Percentiles rank a stretch among this genome's conserved stretches.
These are phyloP conservation scores for Euphorbia tirucalli DNA, from an alignment of 345 rosid genomes.

Conservation along the genomic window DNA sequence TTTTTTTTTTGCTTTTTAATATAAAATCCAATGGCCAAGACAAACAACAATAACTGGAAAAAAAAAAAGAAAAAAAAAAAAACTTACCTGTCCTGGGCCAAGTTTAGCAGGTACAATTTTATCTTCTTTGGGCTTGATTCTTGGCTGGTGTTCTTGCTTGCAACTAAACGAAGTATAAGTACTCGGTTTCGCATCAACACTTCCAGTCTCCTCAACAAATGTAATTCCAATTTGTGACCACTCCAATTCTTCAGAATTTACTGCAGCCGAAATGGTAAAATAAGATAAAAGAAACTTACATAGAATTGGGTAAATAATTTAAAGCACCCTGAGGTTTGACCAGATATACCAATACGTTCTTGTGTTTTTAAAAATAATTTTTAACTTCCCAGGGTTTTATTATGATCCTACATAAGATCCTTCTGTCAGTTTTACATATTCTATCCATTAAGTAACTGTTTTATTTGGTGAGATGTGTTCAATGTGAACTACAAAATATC, in stretches of 20 bases:
- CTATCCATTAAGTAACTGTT: no score
- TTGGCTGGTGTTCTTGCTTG: slow-evolving; percentile 59
- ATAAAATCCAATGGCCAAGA: background rate
- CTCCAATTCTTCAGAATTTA: slow-evolving; percentile 58
- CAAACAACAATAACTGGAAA: background rate
- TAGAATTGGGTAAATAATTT: no score
- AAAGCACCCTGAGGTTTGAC: no score
- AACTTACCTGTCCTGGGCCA: slow-evolving; percentile 75
- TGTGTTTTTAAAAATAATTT: no score
- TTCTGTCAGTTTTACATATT: no score
- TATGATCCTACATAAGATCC: no score
- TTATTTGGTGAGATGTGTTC: no score
- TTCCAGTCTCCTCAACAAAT: slow-evolving; percentile 53
- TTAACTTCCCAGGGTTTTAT: no score
- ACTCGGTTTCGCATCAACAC: slow-evolving; percentile 44
- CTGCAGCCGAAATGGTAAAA: slow-evolving; percentile 40
- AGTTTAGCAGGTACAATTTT: slow-evolving; percentile 76
- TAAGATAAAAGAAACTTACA: slow-evolving; percentile 4
- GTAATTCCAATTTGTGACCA: slow-evolving; percentile 92
- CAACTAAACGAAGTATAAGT: slow-evolving; percentile 69
- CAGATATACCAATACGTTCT: no score
- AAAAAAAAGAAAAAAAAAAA: slow-evolving; percentile 5
- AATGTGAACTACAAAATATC: no score
- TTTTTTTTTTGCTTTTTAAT: no score
- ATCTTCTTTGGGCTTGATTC: slow-evolving; percentile 40